These are phyloP conservation scores for Sarocladium kiliense DNA, from an alignment of 2,329 filamentous ascomycete genomes.

Conservation along the genomic window DNA sequence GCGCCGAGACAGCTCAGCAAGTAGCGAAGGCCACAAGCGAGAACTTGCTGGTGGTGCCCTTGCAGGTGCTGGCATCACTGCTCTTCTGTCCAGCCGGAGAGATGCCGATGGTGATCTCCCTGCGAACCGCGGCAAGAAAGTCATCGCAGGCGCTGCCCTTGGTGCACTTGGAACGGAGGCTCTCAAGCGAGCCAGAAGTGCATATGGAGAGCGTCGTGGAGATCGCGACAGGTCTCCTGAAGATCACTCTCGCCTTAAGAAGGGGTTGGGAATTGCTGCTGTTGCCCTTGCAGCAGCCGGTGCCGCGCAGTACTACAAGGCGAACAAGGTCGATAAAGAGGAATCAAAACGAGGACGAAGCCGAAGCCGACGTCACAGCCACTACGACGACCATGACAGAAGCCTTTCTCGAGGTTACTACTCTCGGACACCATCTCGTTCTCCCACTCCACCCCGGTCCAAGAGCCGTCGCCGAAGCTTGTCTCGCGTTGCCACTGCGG, in stretches of 20 bases:
- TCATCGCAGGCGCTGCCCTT: conserved; percentile 56
- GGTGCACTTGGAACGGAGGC: conserved; percentile 59
- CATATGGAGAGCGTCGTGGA: conserved; percentile 50
- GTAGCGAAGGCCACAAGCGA: conserved; percentile 48
- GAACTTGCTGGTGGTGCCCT: conserved; percentile 61
- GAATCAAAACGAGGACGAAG: conserved; percentile 52
- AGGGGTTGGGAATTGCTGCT: conserved; percentile 57
- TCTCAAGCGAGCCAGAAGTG: conserved; percentile 53
- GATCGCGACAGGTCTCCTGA: conserved; percentile 32
- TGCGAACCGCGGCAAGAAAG: conserved; percentile 51
- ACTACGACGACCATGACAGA: background rate
- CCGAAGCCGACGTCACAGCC: conserved; percentile 33
- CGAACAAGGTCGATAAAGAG: conserved; percentile 55
- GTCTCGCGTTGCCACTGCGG: conserved; percentile 50
- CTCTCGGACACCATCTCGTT: conserved; percentile 29
- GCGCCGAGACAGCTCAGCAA: conserved; percentile 45
- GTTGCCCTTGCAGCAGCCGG: conserved; percentile 60
- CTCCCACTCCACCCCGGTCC: conserved; percentile 35
- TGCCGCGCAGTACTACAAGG: conserved; percentile 59
- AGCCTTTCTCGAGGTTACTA: conserved; percentile 22
- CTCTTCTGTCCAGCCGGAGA: conserved; percentile 51
- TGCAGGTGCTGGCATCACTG: conserved; percentile 56
- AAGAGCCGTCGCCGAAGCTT: conserved; percentile 41
- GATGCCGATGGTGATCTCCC: conserved; percentile 43
- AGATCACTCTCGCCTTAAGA: conserved; percentile 48